Evolutionary conservation across 2,329 filamentous ascomycete genomes (phyloP).

Genomic region (Venturia effusa): DNA sequence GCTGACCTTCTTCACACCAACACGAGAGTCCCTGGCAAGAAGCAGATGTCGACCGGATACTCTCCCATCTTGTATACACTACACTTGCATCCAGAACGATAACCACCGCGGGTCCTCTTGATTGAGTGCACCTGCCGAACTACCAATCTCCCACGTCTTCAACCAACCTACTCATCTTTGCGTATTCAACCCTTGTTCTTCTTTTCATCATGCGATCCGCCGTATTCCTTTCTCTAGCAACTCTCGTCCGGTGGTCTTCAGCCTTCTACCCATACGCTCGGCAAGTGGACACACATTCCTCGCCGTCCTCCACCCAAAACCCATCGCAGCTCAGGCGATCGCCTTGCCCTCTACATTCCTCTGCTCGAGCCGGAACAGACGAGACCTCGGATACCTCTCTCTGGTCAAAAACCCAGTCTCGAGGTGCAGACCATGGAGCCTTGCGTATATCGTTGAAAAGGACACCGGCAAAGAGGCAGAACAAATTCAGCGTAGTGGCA

Average conservation of each 20-base stretch:
- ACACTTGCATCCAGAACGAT: neutral
- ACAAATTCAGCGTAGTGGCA: slow-evolving; percentile 34
- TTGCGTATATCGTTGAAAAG: slow-evolving; percentile 9
- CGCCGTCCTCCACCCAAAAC: neutral
- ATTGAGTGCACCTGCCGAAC: neutral
- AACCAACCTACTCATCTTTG: neutral
- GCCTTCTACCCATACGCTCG: slow-evolving; percentile 2
- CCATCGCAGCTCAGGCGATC: neutral
- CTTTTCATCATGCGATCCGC: neutral
- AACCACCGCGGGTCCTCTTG: neutral
- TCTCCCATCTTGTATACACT: neutral
- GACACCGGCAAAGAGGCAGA: slow-evolving; percentile 31
- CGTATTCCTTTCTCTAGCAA: neutral
- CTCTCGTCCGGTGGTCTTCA: neutral
- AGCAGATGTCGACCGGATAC: neutral
- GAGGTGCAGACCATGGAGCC: neutral
- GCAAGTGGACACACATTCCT: neutral
- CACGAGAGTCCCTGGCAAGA: neutral
- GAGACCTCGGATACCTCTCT: neutral
- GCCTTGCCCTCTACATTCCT: neutral
- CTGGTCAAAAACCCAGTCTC: neutral
- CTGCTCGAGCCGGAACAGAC: neutral
- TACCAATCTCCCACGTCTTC: neutral
- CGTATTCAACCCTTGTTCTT: neutral
- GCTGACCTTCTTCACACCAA: neutral